Conservation (phyloP, 2,329 filamentous ascomycete species). For the Dactylonectria macrodidyma region DNA sequence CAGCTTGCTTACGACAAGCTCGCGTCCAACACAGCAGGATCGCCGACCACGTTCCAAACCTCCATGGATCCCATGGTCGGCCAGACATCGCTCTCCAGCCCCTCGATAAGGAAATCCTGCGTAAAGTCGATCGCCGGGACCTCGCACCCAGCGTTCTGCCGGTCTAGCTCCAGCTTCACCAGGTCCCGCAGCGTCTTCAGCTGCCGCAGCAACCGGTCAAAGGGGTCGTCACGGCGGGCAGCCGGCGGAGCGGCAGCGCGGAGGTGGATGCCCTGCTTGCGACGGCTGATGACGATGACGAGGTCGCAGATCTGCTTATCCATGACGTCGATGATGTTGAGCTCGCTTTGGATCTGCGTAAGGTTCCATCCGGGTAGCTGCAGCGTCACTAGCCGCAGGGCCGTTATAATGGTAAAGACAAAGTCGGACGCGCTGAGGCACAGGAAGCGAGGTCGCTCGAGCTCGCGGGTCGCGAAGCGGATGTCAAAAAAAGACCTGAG, state of each 20-base stretch:
- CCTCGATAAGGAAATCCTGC: constrained; percentile 43
- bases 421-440: constrained; percentile 64
- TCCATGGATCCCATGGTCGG: constrained; percentile 42
- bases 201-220: constrained; percentile 51
- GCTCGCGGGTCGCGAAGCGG: constrained; percentile 51
- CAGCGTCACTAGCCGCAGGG: constrained; percentile 63
- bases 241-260: constrained; percentile 23
- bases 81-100: constrained; percentile 47
- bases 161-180: constrained; percentile 50
- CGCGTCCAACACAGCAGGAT: constrained; percentile 44
- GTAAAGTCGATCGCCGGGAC: constrained; percentile 38
- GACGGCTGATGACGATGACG: constrained; percentile 47
- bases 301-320: constrained; percentile 50
- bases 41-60: constrained; percentile 49
- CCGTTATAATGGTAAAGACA: constrained; percentile 62
- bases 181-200: constrained; percentile 50
- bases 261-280: constrained; percentile 46
- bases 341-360: constrained; percentile 52
- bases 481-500: constrained; percentile 58
- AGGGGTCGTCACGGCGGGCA: constrained; percentile 48
- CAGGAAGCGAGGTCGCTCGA: constrained; percentile 57
- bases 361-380: constrained; percentile 64
- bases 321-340: constrained; percentile 50
- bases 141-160: constrained; percentile 41
- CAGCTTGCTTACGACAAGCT: constrained; percentile 26